A percentile compares a stretch with the other conserved stretches of the same genome.
phyloP scores from a whole-genome alignment of 306 rosid species.

The Adenanthera pavonina region DNA sequence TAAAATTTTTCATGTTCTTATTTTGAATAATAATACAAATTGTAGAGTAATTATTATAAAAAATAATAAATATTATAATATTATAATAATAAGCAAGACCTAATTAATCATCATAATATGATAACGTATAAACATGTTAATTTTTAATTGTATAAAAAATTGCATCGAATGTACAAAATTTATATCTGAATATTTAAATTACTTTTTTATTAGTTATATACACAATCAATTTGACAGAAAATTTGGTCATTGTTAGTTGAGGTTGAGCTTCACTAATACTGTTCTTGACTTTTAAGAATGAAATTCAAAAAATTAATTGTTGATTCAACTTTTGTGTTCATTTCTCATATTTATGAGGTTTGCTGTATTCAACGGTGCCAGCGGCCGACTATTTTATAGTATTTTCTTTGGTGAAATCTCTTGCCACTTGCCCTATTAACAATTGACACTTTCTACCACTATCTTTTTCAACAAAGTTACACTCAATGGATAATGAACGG shows the following conservation, averaged over 20 bases:
- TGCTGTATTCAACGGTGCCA: slow-evolving; percentile 21
- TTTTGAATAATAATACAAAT: no score
- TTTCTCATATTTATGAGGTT: not conserved
- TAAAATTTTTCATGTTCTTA: no score
- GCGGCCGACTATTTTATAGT: not conserved
- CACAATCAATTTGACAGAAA: no score
- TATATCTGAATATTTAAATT: not conserved
- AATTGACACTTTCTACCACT: slow-evolving; percentile 6
- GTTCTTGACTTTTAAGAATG: not conserved
- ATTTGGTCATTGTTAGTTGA: not conserved
- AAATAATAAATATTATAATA: no score
- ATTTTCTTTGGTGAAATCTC: slow-evolving; percentile 1
- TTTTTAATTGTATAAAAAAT: no score
- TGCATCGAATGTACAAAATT: not conserved
- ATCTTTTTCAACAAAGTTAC: not conserved
- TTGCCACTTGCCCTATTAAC: not conserved
- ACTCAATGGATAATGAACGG: not conserved
- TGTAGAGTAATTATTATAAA: no score
- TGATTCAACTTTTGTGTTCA: not conserved
- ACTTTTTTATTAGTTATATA: not conserved
- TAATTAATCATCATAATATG: no score
- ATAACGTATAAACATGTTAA: no score
- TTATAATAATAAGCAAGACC: no score
- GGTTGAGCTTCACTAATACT: not conserved
- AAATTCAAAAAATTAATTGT: not conserved